A percentile compares a stretch with the other conserved stretches of the same genome.
Conservation (phyloP, 768 basidiomycete species). For the Leccinum incarnatum region DNA sequence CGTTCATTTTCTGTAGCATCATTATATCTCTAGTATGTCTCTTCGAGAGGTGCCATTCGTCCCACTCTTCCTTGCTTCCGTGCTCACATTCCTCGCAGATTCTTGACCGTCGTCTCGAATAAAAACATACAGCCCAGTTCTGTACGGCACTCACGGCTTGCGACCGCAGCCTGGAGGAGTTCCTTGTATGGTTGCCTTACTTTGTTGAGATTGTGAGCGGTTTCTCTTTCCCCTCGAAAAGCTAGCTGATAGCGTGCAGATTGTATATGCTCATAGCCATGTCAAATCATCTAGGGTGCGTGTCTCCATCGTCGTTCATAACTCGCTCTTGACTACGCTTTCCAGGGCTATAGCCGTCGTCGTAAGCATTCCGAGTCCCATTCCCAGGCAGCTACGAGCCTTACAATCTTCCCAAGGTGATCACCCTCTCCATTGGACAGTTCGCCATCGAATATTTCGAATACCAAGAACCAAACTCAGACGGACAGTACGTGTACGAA, state of each 20-base stretch:
- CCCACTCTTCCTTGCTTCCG: neutral
- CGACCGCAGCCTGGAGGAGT: constrained; percentile 52
- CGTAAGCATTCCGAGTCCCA: constrained; percentile 14
- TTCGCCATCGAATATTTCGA: constrained; percentile 45
- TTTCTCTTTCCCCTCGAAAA: neutral
- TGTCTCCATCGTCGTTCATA: constrained; percentile 11
- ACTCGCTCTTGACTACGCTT: neutral
- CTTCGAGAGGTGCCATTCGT: constrained; percentile 49
- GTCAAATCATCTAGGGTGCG: constrained; percentile 70
- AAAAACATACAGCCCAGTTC: constrained; percentile 47
- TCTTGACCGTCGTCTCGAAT: constrained; percentile 48
- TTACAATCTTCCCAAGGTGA: constrained; percentile 39
- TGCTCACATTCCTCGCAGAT: constrained; percentile 32
- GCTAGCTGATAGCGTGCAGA: constrained; percentile 33
- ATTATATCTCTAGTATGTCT: constrained; percentile 50
- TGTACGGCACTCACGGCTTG: constrained; percentile 41
- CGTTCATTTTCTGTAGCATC: constrained; percentile 46
- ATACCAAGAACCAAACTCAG: constrained; percentile 14
- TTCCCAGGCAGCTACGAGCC: neutral
- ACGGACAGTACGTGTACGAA: constrained; percentile 21
- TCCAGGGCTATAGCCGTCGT: constrained; percentile 26
- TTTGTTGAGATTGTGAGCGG: constrained; percentile 56
- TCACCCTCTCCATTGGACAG: constrained; percentile 56
- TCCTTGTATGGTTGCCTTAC: constrained; percentile 56
- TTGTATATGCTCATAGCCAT: constrained; percentile 73